These are phyloP conservation scores for Nicotiana sylvestris DNA, from an alignment of 257 asterid genomes.

Conservation along the genomic window DNA sequence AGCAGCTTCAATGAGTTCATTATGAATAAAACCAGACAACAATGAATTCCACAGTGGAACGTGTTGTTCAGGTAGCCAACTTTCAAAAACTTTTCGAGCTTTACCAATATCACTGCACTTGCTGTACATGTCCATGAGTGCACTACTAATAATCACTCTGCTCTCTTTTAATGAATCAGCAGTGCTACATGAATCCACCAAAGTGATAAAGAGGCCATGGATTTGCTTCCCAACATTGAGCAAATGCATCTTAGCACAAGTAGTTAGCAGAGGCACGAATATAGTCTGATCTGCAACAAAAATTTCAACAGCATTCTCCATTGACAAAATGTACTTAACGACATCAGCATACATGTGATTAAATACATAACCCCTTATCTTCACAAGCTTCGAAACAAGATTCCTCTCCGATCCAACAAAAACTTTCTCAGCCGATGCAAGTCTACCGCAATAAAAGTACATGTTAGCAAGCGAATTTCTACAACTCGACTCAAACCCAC, in stretches of 20 bases:
- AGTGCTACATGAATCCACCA: neutral
- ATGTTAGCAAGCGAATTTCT: constrained; percentile 27
- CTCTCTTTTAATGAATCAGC: constrained; percentile 14
- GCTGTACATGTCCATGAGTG: constrained; percentile 38
- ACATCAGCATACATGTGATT: constrained; percentile 25
- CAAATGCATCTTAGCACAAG: constrained; percentile 30
- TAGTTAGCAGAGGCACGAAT: constrained; percentile 30
- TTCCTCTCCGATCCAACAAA: constrained; percentile 19
- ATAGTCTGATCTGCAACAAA: constrained; percentile 24
- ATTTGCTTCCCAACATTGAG: constrained; percentile 37
- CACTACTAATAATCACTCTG: constrained; percentile 22
- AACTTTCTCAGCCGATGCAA: constrained; percentile 26
- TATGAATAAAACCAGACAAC: constrained; percentile 27
- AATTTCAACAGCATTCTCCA: constrained; percentile 12
- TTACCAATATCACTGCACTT: constrained; percentile 28
- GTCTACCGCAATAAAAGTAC: constrained; percentile 31
- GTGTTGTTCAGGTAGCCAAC: constrained; percentile 19
- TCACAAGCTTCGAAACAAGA: constrained; percentile 22
- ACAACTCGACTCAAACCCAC: constrained; percentile 27
- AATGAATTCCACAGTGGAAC: constrained; percentile 34
- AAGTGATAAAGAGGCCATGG: constrained; percentile 30
- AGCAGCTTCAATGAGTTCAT: constrained; percentile 28
- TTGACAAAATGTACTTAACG: constrained; percentile 20
- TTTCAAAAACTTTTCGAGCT: constrained; percentile 28
- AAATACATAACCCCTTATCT: constrained; percentile 30